Evolutionary conservation across 2,329 filamentous ascomycete genomes (phyloP), one percentile per base, ranked within the genome.

Genomic region (Aschersonia sp.): DNA sequence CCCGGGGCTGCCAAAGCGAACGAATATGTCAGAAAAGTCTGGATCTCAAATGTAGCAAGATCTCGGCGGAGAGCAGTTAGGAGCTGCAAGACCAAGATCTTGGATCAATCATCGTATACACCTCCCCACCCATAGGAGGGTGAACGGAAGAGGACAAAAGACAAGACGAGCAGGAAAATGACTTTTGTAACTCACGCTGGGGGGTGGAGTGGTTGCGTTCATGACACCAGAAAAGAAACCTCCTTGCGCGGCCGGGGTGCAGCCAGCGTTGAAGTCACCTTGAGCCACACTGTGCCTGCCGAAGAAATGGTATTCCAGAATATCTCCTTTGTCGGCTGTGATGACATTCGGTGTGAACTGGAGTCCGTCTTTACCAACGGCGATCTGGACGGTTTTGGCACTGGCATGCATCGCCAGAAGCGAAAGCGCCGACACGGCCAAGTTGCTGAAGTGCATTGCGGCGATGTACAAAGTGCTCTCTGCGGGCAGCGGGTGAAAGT

Each of bases 231-330:
- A 56, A 45, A 51, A 52, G 45, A 51, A 48, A 3, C 49, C 49
- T 4, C 46, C 49, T 4, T 48, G 40, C 2, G 42, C 12, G 9
- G 50, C 47, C 12, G 72, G 70, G 31, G 66, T 53, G 58, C 74
- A 78, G 1, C 73, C 72, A 10, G 67, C 62, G 48, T 62, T 62
- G 55, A 75, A 75, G 42, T 68, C 63, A 31, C 69, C 68, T 52
- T 70, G 65, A 12, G 53, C 62, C 41, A 75, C 64, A 31, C 64
- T 67, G 64, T 75, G 73, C 58, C 67, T 38, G 7, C 70, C 63
- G 50, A 64, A 65, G 63, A 70, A 76, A 52, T 71, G 67, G 60
- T 68, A 77, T 59, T 75, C 72, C 47, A 77, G 56, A 3, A 69
- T 53, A 50, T 73, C 70, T 47, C 72, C 73, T 4, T 64, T 51